Base-by-base conservation (phyloP, 768 basidiomycete genomes). In the Boletus barrowsii region DNA sequence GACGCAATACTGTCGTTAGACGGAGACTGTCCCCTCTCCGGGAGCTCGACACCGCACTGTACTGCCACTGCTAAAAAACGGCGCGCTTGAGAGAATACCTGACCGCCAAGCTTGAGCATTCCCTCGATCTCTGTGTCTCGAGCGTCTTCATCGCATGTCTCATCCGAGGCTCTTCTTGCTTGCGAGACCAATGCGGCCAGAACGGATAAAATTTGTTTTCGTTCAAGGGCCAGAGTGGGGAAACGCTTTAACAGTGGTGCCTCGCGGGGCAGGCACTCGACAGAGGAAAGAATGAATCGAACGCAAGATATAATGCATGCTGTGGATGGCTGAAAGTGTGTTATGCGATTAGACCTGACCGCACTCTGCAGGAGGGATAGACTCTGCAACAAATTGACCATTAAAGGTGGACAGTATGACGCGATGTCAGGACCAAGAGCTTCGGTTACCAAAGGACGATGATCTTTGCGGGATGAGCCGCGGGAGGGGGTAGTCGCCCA, bases 221-320 rank as follows among this genome's bases (percentile, higher is more conserved):
- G 84, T 64, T 92, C 89, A 51, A 84, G 79, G 4, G 83, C 83
- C 36, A 99, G 78, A 4, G 76, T 55, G 0, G 88, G 82, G 61
- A 83, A 84, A 43, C 74, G 77, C 58, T 79, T 82, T 18, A 99
- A 79, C 20, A 89, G 72, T 0, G 80, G 78, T 1, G 92, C 87
- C 58, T 96, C 92, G 42, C 91, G 86, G 39, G 86, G 83, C 22
- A 97, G 78, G 51, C 92, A 95, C 54, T 89, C 89, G 15, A 92
- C 86, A 11, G 87, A 82, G 29, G 86, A 83, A 42, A 99, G 80
- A 17, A 96, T 87, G 29, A 87, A 83, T 32, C 95, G 88, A 44
- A 98, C 93, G 50, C 90, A 92, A 13, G 93, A 93, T 61, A 99
- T 94, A 55, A 98, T 88, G 70, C 87, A 94, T 14, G 94, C 95